These are phyloP conservation scores for Malassezia caprae DNA, from an alignment of 1,284 basidiomycete species.

Conservation along the genomic window DNA sequence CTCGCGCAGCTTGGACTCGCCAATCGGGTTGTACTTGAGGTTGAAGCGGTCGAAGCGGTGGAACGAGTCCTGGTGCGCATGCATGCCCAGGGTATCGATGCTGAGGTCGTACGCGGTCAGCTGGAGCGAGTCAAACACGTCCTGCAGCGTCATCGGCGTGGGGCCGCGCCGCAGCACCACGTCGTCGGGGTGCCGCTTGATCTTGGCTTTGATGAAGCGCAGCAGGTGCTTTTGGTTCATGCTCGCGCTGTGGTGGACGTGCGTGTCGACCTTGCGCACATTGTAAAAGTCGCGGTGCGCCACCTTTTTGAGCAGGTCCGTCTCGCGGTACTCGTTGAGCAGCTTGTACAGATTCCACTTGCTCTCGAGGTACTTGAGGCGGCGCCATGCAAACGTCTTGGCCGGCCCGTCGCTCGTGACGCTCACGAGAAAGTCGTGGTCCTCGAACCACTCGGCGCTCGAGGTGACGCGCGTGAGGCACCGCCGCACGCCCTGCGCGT, in stretches of 20 bases:
- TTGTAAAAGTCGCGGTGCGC: conserved; percentile 85
- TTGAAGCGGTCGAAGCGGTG: conserved; percentile 74
- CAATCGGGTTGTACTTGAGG: conserved; percentile 74
- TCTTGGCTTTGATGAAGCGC: conserved; percentile 96
- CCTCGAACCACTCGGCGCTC: conserved; percentile 86
- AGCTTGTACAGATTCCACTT: conserved; percentile 92
- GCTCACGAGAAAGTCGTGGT: conserved; percentile 66
- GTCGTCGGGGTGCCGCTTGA: conserved; percentile 79
- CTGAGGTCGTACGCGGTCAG: conserved; percentile 94
- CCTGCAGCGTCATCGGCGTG: conserved; percentile 71
- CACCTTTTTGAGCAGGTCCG: conserved; percentile 84
- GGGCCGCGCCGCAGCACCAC: conserved; percentile 91
- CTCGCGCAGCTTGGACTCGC: conserved; percentile 85
- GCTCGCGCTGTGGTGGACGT: conserved; percentile 93
- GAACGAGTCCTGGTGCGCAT: conserved; percentile 92
- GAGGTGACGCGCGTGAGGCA: conserved; percentile 71
- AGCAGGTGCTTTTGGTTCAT: conserved; percentile 99
- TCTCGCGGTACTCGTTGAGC: conserved; percentile 85
- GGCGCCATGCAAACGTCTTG: conserved; percentile 86
- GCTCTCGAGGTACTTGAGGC: conserved; percentile 84
- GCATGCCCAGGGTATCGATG: conserved; percentile 99
- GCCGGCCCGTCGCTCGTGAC: conserved; percentile 81
- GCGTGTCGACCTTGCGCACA: conserved; percentile 89
- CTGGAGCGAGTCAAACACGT: conserved; percentile 91
- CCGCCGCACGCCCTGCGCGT: background rate